These are phyloP conservation scores for Rugonectria rugulosa DNA, from an alignment of 2,329 filamentous ascomycete genomes.

Conservation along the genomic window DNA sequence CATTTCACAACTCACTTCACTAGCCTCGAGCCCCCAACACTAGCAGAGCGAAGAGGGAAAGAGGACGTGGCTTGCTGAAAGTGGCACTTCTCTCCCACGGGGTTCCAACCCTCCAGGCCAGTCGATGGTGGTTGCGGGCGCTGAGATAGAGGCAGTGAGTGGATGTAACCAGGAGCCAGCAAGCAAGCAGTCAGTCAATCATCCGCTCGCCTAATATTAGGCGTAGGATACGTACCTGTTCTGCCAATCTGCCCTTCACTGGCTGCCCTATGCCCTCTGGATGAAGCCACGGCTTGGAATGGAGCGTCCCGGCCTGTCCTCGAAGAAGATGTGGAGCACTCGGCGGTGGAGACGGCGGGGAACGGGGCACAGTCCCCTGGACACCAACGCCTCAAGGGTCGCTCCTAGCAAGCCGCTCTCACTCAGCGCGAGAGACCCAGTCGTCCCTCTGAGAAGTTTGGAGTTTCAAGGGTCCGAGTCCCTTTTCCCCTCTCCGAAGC, in stretches of 20 bases:
- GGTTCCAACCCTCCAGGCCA: constrained; percentile 2
- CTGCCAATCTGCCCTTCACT: too few species aligned
- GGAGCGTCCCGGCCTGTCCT: neutral
- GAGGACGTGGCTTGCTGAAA: constrained; percentile 1
- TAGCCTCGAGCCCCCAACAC: constrained; percentile 1
- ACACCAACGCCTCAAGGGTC: constrained; percentile 36
- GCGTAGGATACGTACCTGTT: neutral
- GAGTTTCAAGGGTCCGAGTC: constrained; percentile 5
- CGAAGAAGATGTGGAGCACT: constrained; percentile 3
- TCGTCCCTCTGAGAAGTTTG: constrained; percentile 25
- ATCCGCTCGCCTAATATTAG: constrained; percentile 14
- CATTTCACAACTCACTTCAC: too few species aligned
- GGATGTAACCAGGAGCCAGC: neutral
- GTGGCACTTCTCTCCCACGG: constrained; percentile 1
- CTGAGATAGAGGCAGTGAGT: constrained; percentile 18
- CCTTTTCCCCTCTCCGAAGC: constrained; percentile 26
- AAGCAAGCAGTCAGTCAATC: constrained; percentile 8
- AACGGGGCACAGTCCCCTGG: constrained; percentile 31
- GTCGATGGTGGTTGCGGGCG: constrained; percentile 23
- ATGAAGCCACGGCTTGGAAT: neutral
- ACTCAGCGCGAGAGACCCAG: too few species aligned
- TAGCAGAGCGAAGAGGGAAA: too few species aligned
- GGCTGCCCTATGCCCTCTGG: too few species aligned
- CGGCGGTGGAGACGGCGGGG: constrained; percentile 28
- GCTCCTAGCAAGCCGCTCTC: constrained; percentile 39